Base-by-base conservation (phyloP, 2,329 filamentous ascomycete species). In the Herpotrichia juniperi region DNA sequence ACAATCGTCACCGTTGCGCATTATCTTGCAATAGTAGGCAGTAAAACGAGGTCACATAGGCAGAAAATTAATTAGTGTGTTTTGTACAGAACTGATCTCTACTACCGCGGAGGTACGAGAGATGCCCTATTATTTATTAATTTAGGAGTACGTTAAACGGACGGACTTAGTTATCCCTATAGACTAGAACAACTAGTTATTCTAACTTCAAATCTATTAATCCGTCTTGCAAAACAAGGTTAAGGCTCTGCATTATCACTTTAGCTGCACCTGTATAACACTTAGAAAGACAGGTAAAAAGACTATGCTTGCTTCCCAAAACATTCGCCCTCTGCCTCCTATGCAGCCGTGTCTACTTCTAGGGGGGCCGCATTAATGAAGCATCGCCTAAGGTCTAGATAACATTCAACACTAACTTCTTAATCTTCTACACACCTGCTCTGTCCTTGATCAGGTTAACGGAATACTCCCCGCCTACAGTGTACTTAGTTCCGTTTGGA, bases 341-440 rank as follows among this genome's bases (percentile, higher is more conserved):
- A 49, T 49, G 48, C 40, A 45, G 16, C 48, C 48, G 48, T 19
- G 42, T 50, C 48, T 51, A 51, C 43, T 51, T 51, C 21, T 51
- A 4, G 21, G 49, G 49, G 26, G 42, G 42, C 40, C 24, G 2
- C 49, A 51, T 51, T 43, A 51, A 46, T 50, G 32, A 35, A 35
- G 32, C 32, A 49, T 65, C 57, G 2, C 62, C 62, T 19, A 51
- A 58, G 24, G 56, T 63, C 59, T 59, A 63, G 30, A 59, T 26
- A 30, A 62, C 37, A 17, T 57, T 54, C 1, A 61, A 63, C 3
- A 57, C 64, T 39, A 66, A 76, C 31, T 44, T 62, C 51, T 57
- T 61, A 24, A 67, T 65, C 56, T 55, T 66, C 61, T 58, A 66
- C 44, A 61, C 26, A 4, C 54, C 56, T 35, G 58, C 60, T 3